Evolutionary conservation across 2,329 filamentous ascomycete genomes (phyloP).

Genomic region (Venturia asperata): DNA sequence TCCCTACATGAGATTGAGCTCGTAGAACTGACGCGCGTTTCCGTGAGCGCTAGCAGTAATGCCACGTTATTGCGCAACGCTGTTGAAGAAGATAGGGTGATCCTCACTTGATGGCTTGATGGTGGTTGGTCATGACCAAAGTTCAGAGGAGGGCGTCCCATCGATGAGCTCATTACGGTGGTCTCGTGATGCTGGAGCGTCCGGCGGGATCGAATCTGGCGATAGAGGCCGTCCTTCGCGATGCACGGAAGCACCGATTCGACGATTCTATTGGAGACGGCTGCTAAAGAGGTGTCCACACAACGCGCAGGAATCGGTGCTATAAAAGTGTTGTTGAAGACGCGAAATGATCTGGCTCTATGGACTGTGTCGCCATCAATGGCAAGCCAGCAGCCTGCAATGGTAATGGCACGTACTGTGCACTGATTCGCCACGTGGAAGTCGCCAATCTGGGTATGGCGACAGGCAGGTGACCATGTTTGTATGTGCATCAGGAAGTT

Average conservation of each 20-base stretch:
- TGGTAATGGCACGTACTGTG: not conserved
- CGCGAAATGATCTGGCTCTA: not conserved
- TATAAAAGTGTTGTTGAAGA: not conserved
- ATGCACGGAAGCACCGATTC: not conserved
- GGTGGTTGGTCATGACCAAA: not conserved
- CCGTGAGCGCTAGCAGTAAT: not conserved
- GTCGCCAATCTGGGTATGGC: slow-evolving; percentile 5
- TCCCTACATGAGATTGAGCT: not conserved
- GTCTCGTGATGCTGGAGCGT: not conserved
- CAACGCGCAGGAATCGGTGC: not conserved
- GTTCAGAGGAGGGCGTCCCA: no score
- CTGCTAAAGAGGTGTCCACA: not conserved
- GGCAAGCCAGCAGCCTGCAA: not conserved
- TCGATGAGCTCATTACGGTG: not conserved
- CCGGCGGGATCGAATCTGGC: not conserved
- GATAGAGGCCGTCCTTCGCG: not conserved
- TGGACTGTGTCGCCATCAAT: not conserved
- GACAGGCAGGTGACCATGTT: slow-evolving; percentile 8
- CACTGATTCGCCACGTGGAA: slow-evolving; percentile 5
- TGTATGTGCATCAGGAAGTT: not conserved
- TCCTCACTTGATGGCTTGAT: not conserved
- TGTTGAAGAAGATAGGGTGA: not conserved
- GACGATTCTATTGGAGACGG: not conserved
- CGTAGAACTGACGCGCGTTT: not conserved
- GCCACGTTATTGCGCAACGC: not conserved